Base-by-base conservation (phyloP, 495 filamentous ascomycete genomes). In the Bacidia rubella region DNA sequence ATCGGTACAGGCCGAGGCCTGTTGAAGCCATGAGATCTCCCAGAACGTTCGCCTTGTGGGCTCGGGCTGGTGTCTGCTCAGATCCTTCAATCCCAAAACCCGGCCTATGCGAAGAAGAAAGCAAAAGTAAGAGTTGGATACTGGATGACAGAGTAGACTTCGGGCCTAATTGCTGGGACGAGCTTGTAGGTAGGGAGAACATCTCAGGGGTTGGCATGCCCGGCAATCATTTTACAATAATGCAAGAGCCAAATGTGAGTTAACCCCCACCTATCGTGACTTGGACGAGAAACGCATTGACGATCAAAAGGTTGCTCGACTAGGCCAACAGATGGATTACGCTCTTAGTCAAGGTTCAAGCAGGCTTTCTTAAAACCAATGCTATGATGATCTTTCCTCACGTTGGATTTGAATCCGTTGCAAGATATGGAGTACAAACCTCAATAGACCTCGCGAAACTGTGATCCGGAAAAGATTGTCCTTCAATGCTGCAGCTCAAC, bases 111-210 rank as follows among this genome's bases (percentile, higher is more conserved):
- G 44, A 54, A 5, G 54, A 54, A n/a, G 59, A 61, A 29, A 50
- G 50, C 17, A 43, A 46, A 40, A 49, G 38, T 22, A 62, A 61
- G 60, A 48, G 5, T 22, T 62, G 44, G 45, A 32, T 62, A 39
- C 29, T 55, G 32, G 39, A 62, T 3, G 55, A 62, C 3, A 49
- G 60, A 27, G 57, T 46, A 48, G 59, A 60, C 44, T 57, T 60
- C 41, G 51, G 45, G 20, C 5, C 45, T 4, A 29, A 29, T 48
- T 5, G 23, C 4, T 48, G 45, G 45, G 45, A 29, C 11, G 12
- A n/a, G 11, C 24, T 48, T 10, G 17, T 48, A 9, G 45, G 45
- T 12, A 19, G 45, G 45, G 45, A 48, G 45, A 48, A 48, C 12
- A 26, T 48, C 11, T 7, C 7, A n/a, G 24, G 11, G 45, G 9